Conservation (phyloP, 495 filamentous ascomycete genomes). For the Hypoxylon cercidicola region DNA sequence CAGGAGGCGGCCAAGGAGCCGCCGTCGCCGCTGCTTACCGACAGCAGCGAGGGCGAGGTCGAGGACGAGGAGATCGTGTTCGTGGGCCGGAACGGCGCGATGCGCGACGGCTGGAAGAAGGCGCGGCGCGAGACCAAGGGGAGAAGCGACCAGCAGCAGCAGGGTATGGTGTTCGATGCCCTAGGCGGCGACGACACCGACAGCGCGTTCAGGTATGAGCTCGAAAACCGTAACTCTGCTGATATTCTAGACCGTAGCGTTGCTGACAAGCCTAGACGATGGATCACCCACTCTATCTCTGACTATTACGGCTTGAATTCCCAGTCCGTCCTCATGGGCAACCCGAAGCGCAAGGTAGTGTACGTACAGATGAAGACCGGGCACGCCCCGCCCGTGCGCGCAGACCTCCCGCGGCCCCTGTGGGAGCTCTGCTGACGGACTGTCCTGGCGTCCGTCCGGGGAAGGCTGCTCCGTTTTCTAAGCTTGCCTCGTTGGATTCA, state of each 20-base stretch:
- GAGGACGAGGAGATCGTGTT: slow-evolving; percentile 96
- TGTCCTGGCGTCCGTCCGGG: neutral
- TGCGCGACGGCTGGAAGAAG: slow-evolving; percentile 6
- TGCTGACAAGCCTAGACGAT: slow-evolving; percentile 67
- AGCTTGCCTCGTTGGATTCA: slow-evolving; percentile 5
- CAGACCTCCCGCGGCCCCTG: slow-evolving; percentile 66
- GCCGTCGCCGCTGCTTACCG: slow-evolving; percentile 55
- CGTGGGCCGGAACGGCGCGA: slow-evolving; percentile 50
- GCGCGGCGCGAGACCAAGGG: slow-evolving; percentile 54
- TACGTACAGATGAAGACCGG: slow-evolving; percentile 71
- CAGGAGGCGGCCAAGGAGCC: slow-evolving; percentile 60
- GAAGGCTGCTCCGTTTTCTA: neutral
- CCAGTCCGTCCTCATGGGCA: slow-evolving; percentile 80
- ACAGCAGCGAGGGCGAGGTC: slow-evolving; percentile 58
- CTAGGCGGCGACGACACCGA: slow-evolving; percentile 75
- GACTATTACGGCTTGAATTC: slow-evolving; percentile 91
- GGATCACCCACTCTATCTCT: slow-evolving; percentile 93
- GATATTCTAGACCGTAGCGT: slow-evolving; percentile 29
- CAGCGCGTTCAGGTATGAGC: slow-evolving; percentile 81
- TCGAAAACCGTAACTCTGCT: slow-evolving; percentile 18
- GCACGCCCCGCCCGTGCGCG: slow-evolving; percentile 30
- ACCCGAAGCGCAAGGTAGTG: slow-evolving; percentile 81
- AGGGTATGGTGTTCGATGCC: slow-evolving; percentile 83
- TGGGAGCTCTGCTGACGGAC: slow-evolving; percentile 66
- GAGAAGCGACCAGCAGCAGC: slow-evolving; percentile 59